These are phyloP conservation scores for Takashimella tepidaria DNA, from an alignment of 1,284 basidiomycete genomes.

Conservation along the genomic window DNA sequence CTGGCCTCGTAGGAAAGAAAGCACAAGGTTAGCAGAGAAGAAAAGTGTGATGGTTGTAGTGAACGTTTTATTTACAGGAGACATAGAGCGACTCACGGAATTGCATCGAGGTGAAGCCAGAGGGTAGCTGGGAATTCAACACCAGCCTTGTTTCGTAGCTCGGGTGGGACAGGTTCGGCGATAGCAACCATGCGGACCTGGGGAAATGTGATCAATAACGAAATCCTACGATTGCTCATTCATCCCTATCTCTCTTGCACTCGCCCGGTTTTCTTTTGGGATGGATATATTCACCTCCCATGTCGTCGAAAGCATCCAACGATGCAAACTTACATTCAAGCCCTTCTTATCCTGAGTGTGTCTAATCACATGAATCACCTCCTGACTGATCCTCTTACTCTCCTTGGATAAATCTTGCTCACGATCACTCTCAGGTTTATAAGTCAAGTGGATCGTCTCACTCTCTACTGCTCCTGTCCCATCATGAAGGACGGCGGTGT, in stretches of 20 bases:
- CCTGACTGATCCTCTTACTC: constrained; percentile 21
- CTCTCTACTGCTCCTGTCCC: constrained; percentile 31
- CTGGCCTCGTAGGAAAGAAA: constrained; percentile 22
- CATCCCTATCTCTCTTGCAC: no score
- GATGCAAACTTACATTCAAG: constrained; percentile 27
- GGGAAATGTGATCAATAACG: no score
- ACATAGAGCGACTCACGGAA: constrained; percentile 36
- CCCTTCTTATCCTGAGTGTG: constrained; percentile 22
- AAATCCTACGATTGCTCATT: no score
- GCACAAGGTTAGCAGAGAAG: no score
- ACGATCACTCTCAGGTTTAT: constrained; percentile 10
- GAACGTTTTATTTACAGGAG: no score
- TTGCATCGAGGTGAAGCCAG: constrained; percentile 39
- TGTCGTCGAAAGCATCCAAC: no score
- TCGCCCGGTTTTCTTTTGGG: no score
- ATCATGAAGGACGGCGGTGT: constrained; percentile 31
- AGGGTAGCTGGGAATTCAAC: constrained; percentile 27
- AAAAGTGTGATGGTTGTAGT: no score
- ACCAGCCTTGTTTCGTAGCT: constrained; percentile 20
- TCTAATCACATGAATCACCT: constrained; percentile 23
- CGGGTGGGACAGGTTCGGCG: constrained; percentile 31
- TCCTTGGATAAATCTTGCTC: constrained; percentile 21
- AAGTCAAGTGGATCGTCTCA: constrained; percentile 22
- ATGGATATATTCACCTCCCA: no score
- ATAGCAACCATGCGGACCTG: constrained; percentile 31